Evolutionary conservation across 768 basidiomycete genomes (phyloP).

Genomic region (Mrakia gelida): DNA sequence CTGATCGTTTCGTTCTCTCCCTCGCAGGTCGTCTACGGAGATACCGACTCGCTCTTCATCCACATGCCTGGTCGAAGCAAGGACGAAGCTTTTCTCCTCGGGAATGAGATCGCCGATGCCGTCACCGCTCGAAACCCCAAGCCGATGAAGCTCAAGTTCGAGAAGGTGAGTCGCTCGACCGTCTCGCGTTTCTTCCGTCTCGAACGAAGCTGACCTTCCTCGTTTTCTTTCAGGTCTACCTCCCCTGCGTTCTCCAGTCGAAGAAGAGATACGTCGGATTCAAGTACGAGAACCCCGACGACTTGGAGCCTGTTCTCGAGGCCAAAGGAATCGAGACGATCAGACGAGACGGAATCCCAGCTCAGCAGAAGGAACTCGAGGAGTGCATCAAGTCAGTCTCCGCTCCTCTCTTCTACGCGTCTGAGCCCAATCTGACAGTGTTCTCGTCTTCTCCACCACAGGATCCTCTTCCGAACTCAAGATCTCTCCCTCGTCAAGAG

Average conservation of each 20-base stretch:
- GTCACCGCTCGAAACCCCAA: constrained; percentile 82
- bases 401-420: no score
- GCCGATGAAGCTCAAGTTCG: constrained; percentile 94
- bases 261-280: constrained; percentile 99
- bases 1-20: background rate
- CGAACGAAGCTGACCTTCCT: background rate
- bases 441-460: constrained; percentile 41
- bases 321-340: constrained; percentile 98
- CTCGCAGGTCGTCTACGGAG: constrained; percentile 77
- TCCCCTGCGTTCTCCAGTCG: constrained; percentile 89
- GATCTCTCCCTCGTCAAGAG: constrained; percentile 84
- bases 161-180: constrained; percentile 61
- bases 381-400: constrained; percentile 69
- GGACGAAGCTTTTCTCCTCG: constrained; percentile 88
- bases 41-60: constrained; percentile 94
- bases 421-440: background rate
- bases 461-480: constrained; percentile 83
- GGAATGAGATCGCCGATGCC: constrained; percentile 82
- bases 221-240: constrained; percentile 64
- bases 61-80: constrained; percentile 85
- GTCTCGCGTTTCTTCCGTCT: background rate
- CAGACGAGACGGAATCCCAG: constrained; percentile 82
- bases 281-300: constrained; percentile 82
- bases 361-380: constrained; percentile 90
- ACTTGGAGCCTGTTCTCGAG: constrained; percentile 74